Percentiles rank a stretch among this genome's conserved stretches.
These are phyloP conservation scores for Gentiana dahurica DNA, from an alignment of 257 asterid genomes.

Conservation along the genomic window DNA sequence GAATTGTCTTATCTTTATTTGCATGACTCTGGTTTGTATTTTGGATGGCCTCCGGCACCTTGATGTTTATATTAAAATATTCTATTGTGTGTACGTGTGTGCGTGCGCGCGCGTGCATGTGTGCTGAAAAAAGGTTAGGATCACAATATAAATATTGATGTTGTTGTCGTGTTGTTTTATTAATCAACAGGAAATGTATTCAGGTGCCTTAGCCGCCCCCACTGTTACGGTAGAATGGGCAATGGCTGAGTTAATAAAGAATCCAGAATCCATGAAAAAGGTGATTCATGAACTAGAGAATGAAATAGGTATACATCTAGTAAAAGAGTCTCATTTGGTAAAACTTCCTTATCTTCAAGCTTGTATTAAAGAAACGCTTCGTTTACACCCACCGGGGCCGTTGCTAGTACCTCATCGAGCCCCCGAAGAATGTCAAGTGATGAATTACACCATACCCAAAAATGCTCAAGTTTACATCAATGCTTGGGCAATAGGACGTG, in stretches of 20 bases:
- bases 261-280: slow-evolving; percentile 12
- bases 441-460: slow-evolving; percentile 16
- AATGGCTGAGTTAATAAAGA: slow-evolving; percentile 18
- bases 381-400: slow-evolving; percentile 65
- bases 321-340: slow-evolving; percentile 18
- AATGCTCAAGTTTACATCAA: slow-evolving; percentile 44
- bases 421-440: slow-evolving; percentile 27
- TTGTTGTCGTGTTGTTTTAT: no score
- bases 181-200: slow-evolving; percentile 12
- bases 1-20: no score
- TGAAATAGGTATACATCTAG: slow-evolving; percentile 11
- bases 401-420: slow-evolving; percentile 46
- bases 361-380: slow-evolving; percentile 39
- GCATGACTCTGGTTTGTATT: no score
- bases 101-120: no score
- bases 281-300: slow-evolving; percentile 15
- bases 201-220: slow-evolving; percentile 11
- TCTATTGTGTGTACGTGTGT: no score
- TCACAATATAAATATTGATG: no score
- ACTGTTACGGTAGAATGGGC: slow-evolving; percentile 13
- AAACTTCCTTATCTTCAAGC: slow-evolving; percentile 26
- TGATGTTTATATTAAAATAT: no score
- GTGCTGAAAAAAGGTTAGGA: no score
- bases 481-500: slow-evolving; percentile 49
- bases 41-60: no score